phyloP scores from a whole-genome alignment of 2,329 filamentous ascomycete species.

The Pseudohalonectria lignicola region DNA sequence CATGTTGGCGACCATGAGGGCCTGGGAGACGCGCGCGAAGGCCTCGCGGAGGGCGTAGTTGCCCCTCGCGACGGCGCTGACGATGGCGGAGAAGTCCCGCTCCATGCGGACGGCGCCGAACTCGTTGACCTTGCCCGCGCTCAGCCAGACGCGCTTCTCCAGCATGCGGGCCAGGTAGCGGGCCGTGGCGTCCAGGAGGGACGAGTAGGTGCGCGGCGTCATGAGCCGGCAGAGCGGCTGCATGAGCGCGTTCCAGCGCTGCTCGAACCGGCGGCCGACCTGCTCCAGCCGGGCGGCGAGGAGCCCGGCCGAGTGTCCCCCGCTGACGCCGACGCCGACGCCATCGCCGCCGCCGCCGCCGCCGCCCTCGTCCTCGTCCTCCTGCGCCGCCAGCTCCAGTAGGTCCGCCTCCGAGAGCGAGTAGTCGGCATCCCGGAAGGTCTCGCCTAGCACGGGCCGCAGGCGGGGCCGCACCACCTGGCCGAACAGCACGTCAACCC shows the following conservation, averaged over 20 bases:
- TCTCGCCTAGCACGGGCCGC: slow-evolving; percentile 72
- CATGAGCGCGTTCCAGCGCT: slow-evolving; percentile 77
- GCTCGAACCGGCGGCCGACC: slow-evolving; percentile 70
- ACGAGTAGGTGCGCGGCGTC: slow-evolving; percentile 64
- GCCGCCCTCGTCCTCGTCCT: slow-evolving; percentile 33
- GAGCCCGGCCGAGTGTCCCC: no score
- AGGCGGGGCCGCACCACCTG: slow-evolving; percentile 79
- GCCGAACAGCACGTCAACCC: slow-evolving; percentile 74
- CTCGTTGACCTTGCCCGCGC: slow-evolving; percentile 67
- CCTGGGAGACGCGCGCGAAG: slow-evolving; percentile 68
- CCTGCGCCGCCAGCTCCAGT: slow-evolving; percentile 40
- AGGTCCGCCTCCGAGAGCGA: slow-evolving; percentile 53
- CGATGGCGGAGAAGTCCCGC: slow-evolving; percentile 69
- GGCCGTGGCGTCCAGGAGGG: slow-evolving; percentile 64
- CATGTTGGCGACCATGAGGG: slow-evolving; percentile 84
- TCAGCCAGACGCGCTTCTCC: slow-evolving; percentile 79
- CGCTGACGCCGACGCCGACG: no score
- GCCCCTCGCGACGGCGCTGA: slow-evolving; percentile 54
- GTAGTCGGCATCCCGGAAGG: slow-evolving; percentile 90
- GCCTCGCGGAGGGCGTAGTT: slow-evolving; percentile 69
- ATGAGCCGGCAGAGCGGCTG: slow-evolving; percentile 76
- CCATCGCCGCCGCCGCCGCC: no score
- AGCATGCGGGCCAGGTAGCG: slow-evolving; percentile 66
- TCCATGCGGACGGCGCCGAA: slow-evolving; percentile 75
- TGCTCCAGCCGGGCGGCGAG: slow-evolving; percentile 46